Base-by-base conservation (phyloP, 2,329 filamentous ascomycete species). In the Phyllosticta ampelicida region DNA sequence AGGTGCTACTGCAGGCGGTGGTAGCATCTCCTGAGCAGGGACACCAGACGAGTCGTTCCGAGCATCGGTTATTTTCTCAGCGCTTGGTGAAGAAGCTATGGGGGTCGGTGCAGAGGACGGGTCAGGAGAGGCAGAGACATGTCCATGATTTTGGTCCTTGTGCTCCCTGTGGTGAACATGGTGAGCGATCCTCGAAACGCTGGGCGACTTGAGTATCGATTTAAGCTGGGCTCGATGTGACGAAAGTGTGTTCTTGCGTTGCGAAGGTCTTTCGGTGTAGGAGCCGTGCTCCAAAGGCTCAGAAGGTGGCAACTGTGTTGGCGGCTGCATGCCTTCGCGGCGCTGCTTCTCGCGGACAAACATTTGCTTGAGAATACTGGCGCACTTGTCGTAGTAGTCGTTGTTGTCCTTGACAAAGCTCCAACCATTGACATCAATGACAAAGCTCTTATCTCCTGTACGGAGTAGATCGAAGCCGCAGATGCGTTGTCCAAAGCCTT, bases 321-420 rank as follows among this genome's bases (percentile, higher is more conserved):
- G 80, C 8, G 77, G 77, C 49, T 74, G 66, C 64, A 56, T 69
- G 70, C 28, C 80, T 78, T 75, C 73, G 64, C 79, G 81, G 44
- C 83, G 81, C 55, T 83, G 73, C 66, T 85, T 89, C 71, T 96
- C 92, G 62, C 84, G 84, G 62, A 95, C 78, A 64, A 99, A 97
- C 69, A 95, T 89, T 6, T 94, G 86, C 67, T 86, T 89, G 55
- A 99, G 76, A 53, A 97, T 96, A 60, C 79, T 85, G 20, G 94
- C 85, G 65, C 87, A 94, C 67, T 90, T 89, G 67, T 97, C 89
- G 70, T 99, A 99, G 72, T 99, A 99, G 61, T 95, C 91, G 62
- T 96, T 92, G 66, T 99, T 99, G 71, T 99, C 95, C 71, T 99
- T 99, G 71, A 99, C 94, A 67, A 99, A 99, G 69, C 92, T 97